These are phyloP conservation scores for Amesomyces nigricolor DNA, from an alignment of 2,329 filamentous ascomycete species.

Conservation along the genomic window DNA sequence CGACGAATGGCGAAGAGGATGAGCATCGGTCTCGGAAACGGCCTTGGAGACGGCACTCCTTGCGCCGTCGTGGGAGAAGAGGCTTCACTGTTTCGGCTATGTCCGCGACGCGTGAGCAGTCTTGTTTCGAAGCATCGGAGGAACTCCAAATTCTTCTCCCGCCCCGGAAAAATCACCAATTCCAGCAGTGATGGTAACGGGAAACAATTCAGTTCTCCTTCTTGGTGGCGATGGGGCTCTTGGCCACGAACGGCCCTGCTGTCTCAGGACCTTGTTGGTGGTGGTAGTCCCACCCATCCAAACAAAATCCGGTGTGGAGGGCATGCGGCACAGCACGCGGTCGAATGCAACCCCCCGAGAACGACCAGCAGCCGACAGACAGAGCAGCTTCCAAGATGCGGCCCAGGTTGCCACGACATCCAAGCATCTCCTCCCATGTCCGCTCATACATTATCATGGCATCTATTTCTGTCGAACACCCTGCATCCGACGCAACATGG, in stretches of 20 bases:
- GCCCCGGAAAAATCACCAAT: not conserved
- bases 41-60: too few species aligned
- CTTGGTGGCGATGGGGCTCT: not conserved
- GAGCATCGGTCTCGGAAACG: too few species aligned
- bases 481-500: not conserved
- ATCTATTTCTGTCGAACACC: conserved; percentile 10
- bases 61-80: too few species aligned
- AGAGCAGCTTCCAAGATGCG: not conserved
- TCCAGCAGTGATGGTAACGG: not conserved
- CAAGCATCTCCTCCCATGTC: not conserved
- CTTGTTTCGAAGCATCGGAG: too few species aligned
- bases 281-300: conserved; percentile 17
- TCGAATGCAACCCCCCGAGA: conserved; percentile 12
- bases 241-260: not conserved
- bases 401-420: too few species aligned
- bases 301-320: conserved; percentile 20
- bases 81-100: too few species aligned
- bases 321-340: conserved; percentile 14
- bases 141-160: not conserved
- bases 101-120: too few species aligned
- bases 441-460: conserved; percentile 11
- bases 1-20: too few species aligned
- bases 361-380: conserved; percentile 2
- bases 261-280: conserved; percentile 21
- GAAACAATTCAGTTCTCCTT: not conserved